Evolutionary conservation across 2,329 filamentous ascomycete genomes (phyloP).

Genomic region (Colletotrichum siamense): DNA sequence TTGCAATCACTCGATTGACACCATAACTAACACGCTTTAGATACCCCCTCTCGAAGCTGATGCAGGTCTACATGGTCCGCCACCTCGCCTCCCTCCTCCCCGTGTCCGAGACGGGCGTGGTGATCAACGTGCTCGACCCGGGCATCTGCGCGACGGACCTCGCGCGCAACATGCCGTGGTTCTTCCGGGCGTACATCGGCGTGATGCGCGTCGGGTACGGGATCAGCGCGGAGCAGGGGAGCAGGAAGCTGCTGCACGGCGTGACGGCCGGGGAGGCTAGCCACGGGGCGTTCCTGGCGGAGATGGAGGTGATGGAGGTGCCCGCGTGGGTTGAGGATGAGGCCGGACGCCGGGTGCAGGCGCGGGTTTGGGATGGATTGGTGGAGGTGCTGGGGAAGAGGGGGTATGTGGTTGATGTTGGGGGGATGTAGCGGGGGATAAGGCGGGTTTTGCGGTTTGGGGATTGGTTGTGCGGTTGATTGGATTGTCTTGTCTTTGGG

Average conservation of each 20-base stretch:
- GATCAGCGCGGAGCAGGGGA: neutral
- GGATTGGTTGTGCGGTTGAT: too few species aligned
- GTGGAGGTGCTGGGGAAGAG: neutral
- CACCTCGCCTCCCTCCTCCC: conserved; percentile 29
- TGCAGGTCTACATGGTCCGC: conserved; percentile 27
- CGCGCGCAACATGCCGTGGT: neutral
- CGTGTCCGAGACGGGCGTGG: conserved; percentile 29
- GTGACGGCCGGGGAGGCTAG: neutral
- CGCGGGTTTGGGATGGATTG: neutral
- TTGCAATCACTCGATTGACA: accelerated
- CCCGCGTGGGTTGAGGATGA: neutral
- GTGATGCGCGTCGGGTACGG: neutral
- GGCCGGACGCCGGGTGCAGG: neutral
- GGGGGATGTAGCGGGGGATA: neutral
- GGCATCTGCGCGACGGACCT: conserved; percentile 33
- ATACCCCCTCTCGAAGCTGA: conserved; percentile 27
- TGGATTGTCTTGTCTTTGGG: neutral
- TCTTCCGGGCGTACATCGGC: neutral
- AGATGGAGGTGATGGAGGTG: neutral
- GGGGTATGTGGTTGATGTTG: neutral
- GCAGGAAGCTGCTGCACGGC: neutral
- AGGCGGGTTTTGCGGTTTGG: neutral
- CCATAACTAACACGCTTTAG: neutral
- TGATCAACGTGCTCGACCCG: conserved; percentile 34
- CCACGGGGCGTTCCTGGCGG: neutral